These are phyloP conservation scores for Fusarium brevicatenulatum DNA, from an alignment of 2,329 filamentous ascomycete genomes.

Conservation along the genomic window DNA sequence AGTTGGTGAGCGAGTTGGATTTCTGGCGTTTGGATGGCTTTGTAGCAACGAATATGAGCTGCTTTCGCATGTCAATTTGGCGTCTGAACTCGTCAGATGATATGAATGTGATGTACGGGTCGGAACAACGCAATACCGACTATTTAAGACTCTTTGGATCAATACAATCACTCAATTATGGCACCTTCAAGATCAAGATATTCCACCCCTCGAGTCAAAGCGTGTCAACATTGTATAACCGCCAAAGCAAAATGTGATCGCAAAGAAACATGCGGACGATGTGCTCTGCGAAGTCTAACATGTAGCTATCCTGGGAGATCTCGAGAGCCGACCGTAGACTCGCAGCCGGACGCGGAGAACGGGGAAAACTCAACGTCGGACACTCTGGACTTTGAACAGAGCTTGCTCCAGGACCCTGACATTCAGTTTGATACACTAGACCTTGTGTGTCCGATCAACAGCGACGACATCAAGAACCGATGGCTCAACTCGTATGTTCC, in stretches of 20 bases:
- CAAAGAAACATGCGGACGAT: constrained; percentile 48
- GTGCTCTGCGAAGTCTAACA: constrained; percentile 42
- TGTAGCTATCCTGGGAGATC: constrained; percentile 45
- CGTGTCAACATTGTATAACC: constrained; percentile 50
- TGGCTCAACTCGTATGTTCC: constrained; percentile 61
- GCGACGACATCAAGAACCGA: constrained; percentile 58
- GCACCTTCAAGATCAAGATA: constrained; percentile 42
- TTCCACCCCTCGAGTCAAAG: constrained; percentile 52
- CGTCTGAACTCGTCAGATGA: neutral
- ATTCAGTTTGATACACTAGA: constrained; percentile 50
- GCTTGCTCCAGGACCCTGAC: neutral
- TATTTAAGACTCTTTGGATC: neutral
- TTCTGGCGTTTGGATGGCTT: constrained; percentile 30
- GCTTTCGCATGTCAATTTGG: neutral
- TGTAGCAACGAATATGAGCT: constrained; percentile 30
- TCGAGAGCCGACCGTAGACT: neutral
- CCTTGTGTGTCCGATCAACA: constrained; percentile 58
- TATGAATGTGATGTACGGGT: neutral
- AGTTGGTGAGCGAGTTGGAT: constrained; percentile 12
- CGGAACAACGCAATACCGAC: constrained; percentile 1
- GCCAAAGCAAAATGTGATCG: constrained; percentile 56
- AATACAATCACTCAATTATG: neutral
- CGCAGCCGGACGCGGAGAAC: neutral
- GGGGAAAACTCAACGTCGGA: neutral
- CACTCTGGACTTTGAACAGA: neutral